phyloP scores from a whole-genome alignment of 495 filamentous ascomycete species.

The Penicillium goetzii region DNA sequence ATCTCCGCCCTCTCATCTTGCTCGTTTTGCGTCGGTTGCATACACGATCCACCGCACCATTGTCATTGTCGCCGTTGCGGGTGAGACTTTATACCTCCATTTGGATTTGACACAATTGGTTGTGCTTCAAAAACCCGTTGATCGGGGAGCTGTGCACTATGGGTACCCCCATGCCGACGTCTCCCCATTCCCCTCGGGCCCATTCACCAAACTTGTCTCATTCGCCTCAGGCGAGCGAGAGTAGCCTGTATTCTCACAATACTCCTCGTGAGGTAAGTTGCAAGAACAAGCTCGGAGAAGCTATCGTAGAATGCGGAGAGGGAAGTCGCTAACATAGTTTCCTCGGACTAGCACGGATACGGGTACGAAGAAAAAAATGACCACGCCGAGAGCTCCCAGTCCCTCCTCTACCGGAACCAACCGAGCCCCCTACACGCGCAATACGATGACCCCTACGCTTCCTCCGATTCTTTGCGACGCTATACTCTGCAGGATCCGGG shows the following conservation, averaged over 20 bases:
- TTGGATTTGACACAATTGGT: neutral
- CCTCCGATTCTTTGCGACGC: constrained; percentile 42
- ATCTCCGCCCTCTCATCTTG: neutral
- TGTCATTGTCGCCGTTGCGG: neutral
- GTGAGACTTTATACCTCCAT: neutral
- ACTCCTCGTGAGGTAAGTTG: constrained; percentile 8
- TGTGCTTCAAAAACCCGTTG: neutral
- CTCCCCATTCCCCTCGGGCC: constrained; percentile 31
- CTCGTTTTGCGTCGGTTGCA: neutral
- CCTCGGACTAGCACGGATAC: constrained; percentile 28
- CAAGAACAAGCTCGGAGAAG: neutral
- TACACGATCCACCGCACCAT: neutral
- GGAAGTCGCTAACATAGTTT: constrained; percentile 12
- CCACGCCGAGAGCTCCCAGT: constrained; percentile 31
- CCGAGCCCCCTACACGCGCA: constrained; percentile 59
- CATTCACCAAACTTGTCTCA: constrained; percentile 26
- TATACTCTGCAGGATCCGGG: constrained; percentile 45
- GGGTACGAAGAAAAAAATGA: constrained; percentile 37
- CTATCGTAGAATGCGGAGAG: neutral
- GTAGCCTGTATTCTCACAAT: constrained; percentile 26
- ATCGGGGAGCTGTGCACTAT: constrained; percentile 27
- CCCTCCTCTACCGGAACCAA: constrained; percentile 48
- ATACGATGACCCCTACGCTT: constrained; percentile 80
- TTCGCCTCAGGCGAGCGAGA: constrained; percentile 31
- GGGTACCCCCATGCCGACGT: constrained; percentile 27